Base-by-base conservation (phyloP, 2,329 filamentous ascomycete genomes). In the Hypoxylon sp. region DNA sequence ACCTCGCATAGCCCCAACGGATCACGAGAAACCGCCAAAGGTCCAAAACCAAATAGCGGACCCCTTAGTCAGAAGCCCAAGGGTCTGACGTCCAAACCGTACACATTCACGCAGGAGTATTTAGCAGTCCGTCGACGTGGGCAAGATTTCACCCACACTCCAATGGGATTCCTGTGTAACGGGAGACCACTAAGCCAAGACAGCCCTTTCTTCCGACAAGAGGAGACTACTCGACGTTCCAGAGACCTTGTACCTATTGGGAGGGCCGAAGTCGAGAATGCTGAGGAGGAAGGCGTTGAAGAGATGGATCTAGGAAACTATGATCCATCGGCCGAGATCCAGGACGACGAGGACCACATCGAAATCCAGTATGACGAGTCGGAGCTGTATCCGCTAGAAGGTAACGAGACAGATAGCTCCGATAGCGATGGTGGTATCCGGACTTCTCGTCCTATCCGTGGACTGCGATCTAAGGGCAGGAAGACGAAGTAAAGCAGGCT, bases 61-160 rank as follows among this genome's bases (percentile, higher is more conserved):
- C 53, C 31, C 61, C 19, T 35, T 63, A 50, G 19, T 69, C 39
- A 60, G 14, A 48, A 55, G 3, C 13, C n/a, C 3, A 56, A 55
- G 14, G 72, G 63, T 5, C 68, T 82, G 14, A 80, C 80, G 0
- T 39, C 61, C 0, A 81, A 80, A 19, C 83, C 83, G 0, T 68
- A 83, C 4, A 78, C 75, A 0, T 88, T 88, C 73, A 73, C 89
- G 0, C 83, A 85, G 35, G 87, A 90, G 54, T 90, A 87, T 85
- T 77, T 90, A 0, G 79, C 84, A 0, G 69, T 86, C 0, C 81
- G 85, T 0, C 83, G 87, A 0, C 84, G 84, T n/a, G 86, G 86
- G 0, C 86, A 89, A 65, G 88, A 90, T 63, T 85, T 89, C 61
- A 75, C 81, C 9, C 85, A 89, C 22, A 89, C 86, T 0, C 88